Percentiles rank a stretch among this genome's conserved stretches.
Evolutionary conservation across 768 basidiomycete genomes (phyloP).

Genomic region (Podaxis sp.): DNA sequence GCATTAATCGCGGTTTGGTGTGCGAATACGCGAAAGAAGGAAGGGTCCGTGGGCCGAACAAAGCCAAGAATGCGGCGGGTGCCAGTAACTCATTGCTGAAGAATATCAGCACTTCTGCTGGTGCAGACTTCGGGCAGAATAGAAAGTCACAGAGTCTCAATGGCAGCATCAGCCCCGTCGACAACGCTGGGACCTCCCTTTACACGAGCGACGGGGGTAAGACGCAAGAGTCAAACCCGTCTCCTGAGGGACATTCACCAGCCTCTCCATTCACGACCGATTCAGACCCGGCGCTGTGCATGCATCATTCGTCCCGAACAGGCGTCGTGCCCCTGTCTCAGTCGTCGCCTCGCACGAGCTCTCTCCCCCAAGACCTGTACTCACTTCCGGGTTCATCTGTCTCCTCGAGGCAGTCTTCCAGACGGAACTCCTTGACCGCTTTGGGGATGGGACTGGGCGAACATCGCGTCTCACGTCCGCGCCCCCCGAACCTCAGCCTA

Average conservation of each 20-base stretch:
- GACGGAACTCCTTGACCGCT: constrained; percentile 21
- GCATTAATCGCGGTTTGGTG: constrained; percentile 51
- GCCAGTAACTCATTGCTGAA: constrained; percentile 12
- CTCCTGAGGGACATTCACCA: constrained; percentile 1
- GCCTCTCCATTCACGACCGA: background rate
- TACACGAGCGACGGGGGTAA: constrained; percentile 2
- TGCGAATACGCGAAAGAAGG: constrained; percentile 74
- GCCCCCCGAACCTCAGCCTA: constrained; percentile 31
- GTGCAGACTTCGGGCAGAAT: constrained; percentile 16
- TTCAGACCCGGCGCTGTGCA: background rate
- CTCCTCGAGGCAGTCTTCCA: constrained; percentile 6
- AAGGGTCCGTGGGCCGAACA: constrained; percentile 61
- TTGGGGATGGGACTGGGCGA: constrained; percentile 19
- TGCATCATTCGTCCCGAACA: background rate
- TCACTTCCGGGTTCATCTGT: constrained; percentile 9
- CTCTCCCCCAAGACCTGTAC: constrained; percentile 5
- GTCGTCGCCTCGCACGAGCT: background rate
- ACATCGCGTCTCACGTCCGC: constrained; percentile 26
- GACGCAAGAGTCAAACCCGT: background rate
- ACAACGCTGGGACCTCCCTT: constrained; percentile 14
- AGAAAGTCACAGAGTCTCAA: constrained; percentile 22
- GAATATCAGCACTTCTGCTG: constrained; percentile 9
- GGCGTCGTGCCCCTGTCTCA: constrained; percentile 12
- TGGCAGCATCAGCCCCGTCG: constrained; percentile 23
- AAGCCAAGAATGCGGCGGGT: constrained; percentile 38